Conservation (phyloP, 2,329 filamentous ascomycete genomes). For the Hypoxylon sp. region DNA sequence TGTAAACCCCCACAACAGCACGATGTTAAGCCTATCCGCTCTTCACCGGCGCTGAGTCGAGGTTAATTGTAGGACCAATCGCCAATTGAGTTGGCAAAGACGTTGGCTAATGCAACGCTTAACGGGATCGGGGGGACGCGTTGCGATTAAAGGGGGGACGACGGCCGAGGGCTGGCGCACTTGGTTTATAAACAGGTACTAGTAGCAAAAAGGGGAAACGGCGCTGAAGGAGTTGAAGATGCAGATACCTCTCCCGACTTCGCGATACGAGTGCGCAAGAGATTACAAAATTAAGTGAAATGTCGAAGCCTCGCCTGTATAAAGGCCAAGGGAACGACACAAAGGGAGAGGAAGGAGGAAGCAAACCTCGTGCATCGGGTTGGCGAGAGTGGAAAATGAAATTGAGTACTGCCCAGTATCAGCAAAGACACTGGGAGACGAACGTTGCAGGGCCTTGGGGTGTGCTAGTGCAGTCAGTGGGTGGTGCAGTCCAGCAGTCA, state of each 20-base stretch:
- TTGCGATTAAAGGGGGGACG: constrained; percentile 26
- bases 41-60: constrained; percentile 29
- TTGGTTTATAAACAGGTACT: constrained; percentile 11
- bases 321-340: constrained; percentile 36
- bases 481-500: too few relatives aligned
- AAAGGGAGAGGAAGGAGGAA: constrained; percentile 32
- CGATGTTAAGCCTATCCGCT: constrained; percentile 19
- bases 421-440: not conserved
- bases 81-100: constrained; percentile 32
- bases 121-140: constrained; percentile 26
- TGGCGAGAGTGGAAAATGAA: constrained; percentile 19
- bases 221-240: constrained; percentile 28
- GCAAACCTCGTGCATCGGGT: constrained; percentile 9
- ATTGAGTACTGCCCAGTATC: constrained; percentile 31
- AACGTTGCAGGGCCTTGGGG: constrained; percentile 17
- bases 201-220: not conserved
- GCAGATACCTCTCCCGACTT: constrained; percentile 33
- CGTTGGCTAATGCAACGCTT: constrained; percentile 30
- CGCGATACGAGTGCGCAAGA: constrained; percentile 11
- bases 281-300: not conserved
- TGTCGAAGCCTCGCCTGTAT: constrained; percentile 29
- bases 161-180: constrained; percentile 7
- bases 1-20: constrained; percentile 15
- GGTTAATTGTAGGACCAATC: constrained; percentile 23
- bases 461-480: too few relatives aligned